phyloP scores from a whole-genome alignment of 2,329 filamentous ascomycete genomes.

The Cercospora berteroae region DNA sequence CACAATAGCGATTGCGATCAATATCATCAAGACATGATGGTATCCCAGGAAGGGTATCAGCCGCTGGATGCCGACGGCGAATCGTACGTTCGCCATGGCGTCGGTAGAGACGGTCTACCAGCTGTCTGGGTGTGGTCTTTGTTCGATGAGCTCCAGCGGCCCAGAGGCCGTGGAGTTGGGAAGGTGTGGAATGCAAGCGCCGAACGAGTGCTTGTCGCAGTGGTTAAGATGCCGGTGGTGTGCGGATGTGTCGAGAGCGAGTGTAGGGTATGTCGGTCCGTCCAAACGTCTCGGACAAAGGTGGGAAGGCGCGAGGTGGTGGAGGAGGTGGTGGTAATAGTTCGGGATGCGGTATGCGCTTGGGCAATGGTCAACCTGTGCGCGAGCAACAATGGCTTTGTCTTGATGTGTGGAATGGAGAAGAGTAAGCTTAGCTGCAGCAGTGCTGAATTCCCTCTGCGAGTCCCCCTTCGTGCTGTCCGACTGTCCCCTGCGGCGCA shows the following conservation, averaged over 20 bases:
- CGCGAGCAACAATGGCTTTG: slow-evolving; percentile 4
- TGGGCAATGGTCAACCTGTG: slow-evolving; percentile 9
- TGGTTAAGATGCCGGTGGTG: slow-evolving; percentile 11
- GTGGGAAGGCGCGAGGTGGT: neutral
- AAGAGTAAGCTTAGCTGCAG: slow-evolving; percentile 4
- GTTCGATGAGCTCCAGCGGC: slow-evolving; percentile 24
- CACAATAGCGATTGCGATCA: slow-evolving; percentile 91
- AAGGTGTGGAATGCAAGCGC: slow-evolving; percentile 24
- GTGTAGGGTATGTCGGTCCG: neutral
- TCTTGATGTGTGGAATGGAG: neutral
- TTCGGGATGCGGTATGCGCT: neutral
- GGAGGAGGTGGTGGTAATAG: neutral
- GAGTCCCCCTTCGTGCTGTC: neutral
- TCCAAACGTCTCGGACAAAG: neutral
- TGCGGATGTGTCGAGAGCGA: slow-evolving; percentile 5
- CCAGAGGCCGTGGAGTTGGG: slow-evolving; percentile 28
- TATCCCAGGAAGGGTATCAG: slow-evolving; percentile 63
- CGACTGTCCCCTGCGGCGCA: slow-evolving; percentile 5
- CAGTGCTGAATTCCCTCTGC: neutral
- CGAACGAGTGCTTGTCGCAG: slow-evolving; percentile 17
- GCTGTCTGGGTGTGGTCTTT: slow-evolving; percentile 31
- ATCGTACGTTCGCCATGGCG: slow-evolving; percentile 50
- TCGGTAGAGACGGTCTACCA: slow-evolving; percentile 38
- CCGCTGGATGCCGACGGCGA: slow-evolving; percentile 54
- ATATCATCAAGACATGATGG: slow-evolving; percentile 92